Base-by-base conservation (phyloP, 2,329 filamentous ascomycete species). In the Colletotrichum trifolii region DNA sequence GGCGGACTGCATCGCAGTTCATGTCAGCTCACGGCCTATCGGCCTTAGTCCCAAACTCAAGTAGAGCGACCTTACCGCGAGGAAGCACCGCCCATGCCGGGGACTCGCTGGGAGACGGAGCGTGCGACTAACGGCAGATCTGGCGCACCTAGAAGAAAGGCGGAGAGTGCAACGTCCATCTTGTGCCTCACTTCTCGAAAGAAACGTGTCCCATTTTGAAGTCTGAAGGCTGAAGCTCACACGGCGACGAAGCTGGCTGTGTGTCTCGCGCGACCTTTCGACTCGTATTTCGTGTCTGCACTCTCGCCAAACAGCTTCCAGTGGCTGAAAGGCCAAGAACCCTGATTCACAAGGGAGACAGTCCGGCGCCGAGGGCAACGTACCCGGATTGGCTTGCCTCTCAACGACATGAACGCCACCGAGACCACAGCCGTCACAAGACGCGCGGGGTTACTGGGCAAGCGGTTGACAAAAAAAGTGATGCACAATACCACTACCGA, bases 261-360 rank as follows among this genome's bases (percentile, higher is more conserved):
- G 33, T 49, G 12, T 43, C 4, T 52, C 57, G 52, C 11, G 13
- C 11, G 2, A 25, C 25, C 25, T 6, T 13, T 38, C n/a, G 15
- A 1, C 10, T 62, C 62, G 62, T 65, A 65, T 57, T 46, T 57
- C 47, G 58, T 57, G 58, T 53, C 53, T 63, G 59, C 47, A 42
- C 52, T 13, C 10, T 8, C 15, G 11, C 17, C 40, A 43, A 56
- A 34, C 39, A 12, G 50, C 39, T 38, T 50, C 43, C 40, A n/a
- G 46, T 62, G 58, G 52, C 52, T 52, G 42, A 10, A 25, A 11
- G 15, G 55, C 55, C 55, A 50, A 50, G 46, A 17, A 8, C 2
- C 34, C 35, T 11, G 35, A 46, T 49, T 25, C 53, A 35, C 46
- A 47, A 46, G 40, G 60, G 15, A 42, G 50, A 17, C 43, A 6